phyloP scores from a whole-genome alignment of 176 grass and related monocot species.

The Oropetium thomaeum region DNA sequence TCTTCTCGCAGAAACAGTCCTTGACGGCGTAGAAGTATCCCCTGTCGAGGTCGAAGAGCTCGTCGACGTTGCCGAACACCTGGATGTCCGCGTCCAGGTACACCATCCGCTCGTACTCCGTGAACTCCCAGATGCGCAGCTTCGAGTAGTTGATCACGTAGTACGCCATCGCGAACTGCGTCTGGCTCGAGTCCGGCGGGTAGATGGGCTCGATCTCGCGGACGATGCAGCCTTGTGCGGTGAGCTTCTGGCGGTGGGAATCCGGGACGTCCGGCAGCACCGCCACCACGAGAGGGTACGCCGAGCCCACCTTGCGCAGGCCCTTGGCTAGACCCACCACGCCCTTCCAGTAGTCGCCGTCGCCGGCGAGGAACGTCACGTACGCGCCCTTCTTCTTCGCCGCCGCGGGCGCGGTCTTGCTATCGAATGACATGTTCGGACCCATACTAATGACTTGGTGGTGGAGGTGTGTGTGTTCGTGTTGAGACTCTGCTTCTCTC shows the following conservation, averaged over 20 bases:
- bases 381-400: too few species aligned
- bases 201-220: conserved; percentile 77
- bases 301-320: conserved; percentile 53
- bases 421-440: too few species aligned
- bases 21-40: too few species aligned
- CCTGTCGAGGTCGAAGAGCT: conserved; percentile 75
- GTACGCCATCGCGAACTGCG: conserved; percentile 81
- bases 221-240: conserved; percentile 66
- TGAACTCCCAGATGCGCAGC: conserved; percentile 91
- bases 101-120: conserved; percentile 77
- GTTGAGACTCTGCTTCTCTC: too few species aligned
- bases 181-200: conserved; percentile 78
- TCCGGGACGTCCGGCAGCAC: conserved; percentile 73
- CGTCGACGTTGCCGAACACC: conserved; percentile 75
- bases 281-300: conserved; percentile 70
- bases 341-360: conserved; percentile 76
- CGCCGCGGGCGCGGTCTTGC: too few species aligned
- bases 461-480: too few species aligned
- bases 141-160: conserved; percentile 93
- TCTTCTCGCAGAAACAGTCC: too few species aligned
- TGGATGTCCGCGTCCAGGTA: conserved; percentile 86
- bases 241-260: conserved; percentile 50
- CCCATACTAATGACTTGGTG: too few species aligned
- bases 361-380: conserved; percentile 74
- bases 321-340: conserved; percentile 73